Evolutionary conservation across 2,329 filamentous ascomycete species (phyloP).

Genomic region (Penicillium janthinellum): DNA sequence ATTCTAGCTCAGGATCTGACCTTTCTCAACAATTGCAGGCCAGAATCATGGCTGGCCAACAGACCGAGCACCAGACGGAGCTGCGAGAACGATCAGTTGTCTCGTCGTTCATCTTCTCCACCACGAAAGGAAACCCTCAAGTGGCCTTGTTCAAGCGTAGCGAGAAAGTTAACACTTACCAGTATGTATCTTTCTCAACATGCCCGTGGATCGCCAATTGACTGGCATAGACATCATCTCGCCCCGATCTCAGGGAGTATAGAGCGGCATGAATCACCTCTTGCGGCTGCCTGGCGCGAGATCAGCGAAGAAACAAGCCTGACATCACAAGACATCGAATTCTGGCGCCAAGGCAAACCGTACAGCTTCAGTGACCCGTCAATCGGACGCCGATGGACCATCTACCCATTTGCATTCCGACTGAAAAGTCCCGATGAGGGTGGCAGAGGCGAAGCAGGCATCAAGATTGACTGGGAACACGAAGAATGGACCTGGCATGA

Average conservation of each 20-base stretch:
- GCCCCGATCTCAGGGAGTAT: slow-evolving; percentile 66
- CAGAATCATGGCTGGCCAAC: slow-evolving; percentile 9
- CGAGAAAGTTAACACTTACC: slow-evolving; percentile 61
- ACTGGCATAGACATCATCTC: slow-evolving; percentile 52
- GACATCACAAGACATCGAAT: slow-evolving; percentile 48
- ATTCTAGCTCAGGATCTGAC: background rate
- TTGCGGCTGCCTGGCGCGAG: slow-evolving; percentile 64
- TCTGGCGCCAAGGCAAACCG: slow-evolving; percentile 60
- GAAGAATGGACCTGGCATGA: slow-evolving; percentile 60
- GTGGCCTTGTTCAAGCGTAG: slow-evolving; percentile 67
- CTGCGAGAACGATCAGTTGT: slow-evolving; percentile 41
- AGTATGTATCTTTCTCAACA: slow-evolving; percentile 38
- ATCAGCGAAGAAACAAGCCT: slow-evolving; percentile 64
- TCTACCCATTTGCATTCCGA: slow-evolving; percentile 62
- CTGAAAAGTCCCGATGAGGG: slow-evolving; percentile 42
- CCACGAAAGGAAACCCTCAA: slow-evolving; percentile 34
- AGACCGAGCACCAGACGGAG: slow-evolving; percentile 3
- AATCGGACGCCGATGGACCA: slow-evolving; percentile 61
- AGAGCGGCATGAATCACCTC: slow-evolving; percentile 56
- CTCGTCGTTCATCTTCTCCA: slow-evolving; percentile 48
- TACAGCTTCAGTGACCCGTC: slow-evolving; percentile 59
- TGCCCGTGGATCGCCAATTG: background rate
- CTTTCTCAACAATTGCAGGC: background rate
- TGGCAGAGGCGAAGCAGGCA: slow-evolving; percentile 46
- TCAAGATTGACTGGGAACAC: slow-evolving; percentile 65